A percentile compares a stretch with the other conserved stretches of the same genome.
These are phyloP conservation scores for Phytophthora sp. DNA, from an alignment of 352 stramenopile genomes.

Conservation along the genomic window DNA sequence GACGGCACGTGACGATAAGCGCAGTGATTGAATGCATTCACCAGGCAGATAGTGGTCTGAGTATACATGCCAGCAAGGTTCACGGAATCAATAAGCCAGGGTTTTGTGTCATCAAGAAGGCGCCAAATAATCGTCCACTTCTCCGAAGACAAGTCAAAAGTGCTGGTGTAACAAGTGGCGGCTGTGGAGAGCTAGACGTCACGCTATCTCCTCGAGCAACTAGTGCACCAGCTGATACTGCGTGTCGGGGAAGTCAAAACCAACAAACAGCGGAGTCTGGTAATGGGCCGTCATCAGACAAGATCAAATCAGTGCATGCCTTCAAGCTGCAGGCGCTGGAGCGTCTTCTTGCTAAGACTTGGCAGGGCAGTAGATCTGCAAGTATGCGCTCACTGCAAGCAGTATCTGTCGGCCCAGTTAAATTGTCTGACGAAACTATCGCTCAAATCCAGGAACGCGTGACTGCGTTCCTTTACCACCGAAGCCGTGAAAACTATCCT, in stretches of 20 bases:
- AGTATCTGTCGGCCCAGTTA: neutral
- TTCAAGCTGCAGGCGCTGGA: conserved; percentile 74
- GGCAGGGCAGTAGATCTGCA: conserved; percentile 16
- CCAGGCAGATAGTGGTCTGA: neutral
- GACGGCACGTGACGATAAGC: conserved; percentile 60
- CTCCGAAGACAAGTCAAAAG: conserved; percentile 16
- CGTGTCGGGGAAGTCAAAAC: conserved; percentile 1
- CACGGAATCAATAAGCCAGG: neutral
- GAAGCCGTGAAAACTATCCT: conserved; percentile 61
- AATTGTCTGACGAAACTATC: conserved; percentile 37
- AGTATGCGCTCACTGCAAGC: conserved; percentile 17
- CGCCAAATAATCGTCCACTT: neutral
- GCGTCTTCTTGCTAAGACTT: conserved; percentile 38
- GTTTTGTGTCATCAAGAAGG: conserved; percentile 6
- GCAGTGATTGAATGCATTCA: conserved; percentile 45
- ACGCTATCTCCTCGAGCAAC: conserved; percentile 5
- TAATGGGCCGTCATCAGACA: conserved; percentile 13
- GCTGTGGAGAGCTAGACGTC: neutral
- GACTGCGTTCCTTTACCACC: conserved; percentile 59
- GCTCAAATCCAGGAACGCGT: conserved; percentile 61
- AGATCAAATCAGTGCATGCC: conserved; percentile 45
- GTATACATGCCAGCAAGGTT: neutral
- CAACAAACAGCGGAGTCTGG: conserved; percentile 16
- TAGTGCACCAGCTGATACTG: conserved; percentile 11
- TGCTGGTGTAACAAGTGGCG: conserved; percentile 6